These are phyloP conservation scores for Penicillium longicatenatum DNA, from an alignment of 495 filamentous ascomycete genomes.

Conservation along the genomic window DNA sequence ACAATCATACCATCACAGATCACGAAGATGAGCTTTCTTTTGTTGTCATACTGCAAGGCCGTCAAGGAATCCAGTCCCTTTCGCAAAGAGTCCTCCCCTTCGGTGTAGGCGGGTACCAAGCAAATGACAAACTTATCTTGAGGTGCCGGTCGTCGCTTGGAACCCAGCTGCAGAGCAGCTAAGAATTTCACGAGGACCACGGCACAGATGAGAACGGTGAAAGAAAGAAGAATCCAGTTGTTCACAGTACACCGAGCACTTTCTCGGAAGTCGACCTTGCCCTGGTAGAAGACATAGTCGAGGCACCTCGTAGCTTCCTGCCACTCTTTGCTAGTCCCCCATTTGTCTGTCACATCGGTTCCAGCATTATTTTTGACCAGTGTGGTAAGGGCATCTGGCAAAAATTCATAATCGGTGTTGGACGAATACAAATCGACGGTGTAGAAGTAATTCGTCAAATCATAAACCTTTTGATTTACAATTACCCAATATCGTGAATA, in stretches of 20 bases:
- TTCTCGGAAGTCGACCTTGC: conserved; percentile 82
- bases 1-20: conserved; percentile 98
- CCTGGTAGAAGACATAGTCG: conserved; percentile 79
- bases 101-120: conserved; percentile 95
- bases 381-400: conserved; percentile 63
- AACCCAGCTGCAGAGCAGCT: conserved; percentile 89
- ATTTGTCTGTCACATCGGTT: conserved; percentile 68
- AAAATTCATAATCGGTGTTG: conserved; percentile 59
- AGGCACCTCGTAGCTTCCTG: conserved; percentile 72
- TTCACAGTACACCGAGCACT: conserved; percentile 79
- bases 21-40: conserved; percentile 91
- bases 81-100: conserved; percentile 90
- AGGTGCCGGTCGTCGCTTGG: conserved; percentile 82
- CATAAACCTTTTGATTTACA: conserved; percentile 73
- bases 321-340: conserved; percentile 54
- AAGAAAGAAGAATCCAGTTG: conserved; percentile 86
- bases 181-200: conserved; percentile 90
- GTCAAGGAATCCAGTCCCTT: conserved; percentile 94
- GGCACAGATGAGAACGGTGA: conserved; percentile 76
- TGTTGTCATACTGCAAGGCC: conserved; percentile 94
- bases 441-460: conserved; percentile 88
- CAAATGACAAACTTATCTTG: conserved; percentile 99
- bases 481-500: conserved; percentile 78
- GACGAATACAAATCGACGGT: conserved; percentile 59
- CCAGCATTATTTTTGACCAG: conserved; percentile 76